Evolutionary conservation across 1,284 basidiomycete genomes (phyloP).

Genomic region (Melampsora larici-populina): DNA sequence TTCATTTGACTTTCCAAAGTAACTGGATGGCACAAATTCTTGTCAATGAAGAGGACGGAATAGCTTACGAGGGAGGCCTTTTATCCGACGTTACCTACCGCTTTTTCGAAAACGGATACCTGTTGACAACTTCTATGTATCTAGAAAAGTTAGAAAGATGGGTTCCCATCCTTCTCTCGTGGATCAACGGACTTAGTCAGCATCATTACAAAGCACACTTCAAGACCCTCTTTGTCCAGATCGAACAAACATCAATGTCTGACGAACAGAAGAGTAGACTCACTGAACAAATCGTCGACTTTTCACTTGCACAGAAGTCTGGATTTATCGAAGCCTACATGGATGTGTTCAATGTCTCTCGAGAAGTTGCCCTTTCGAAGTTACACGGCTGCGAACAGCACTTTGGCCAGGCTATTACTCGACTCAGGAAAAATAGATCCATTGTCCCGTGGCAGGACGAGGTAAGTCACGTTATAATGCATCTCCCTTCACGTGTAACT

Average conservation of each 20-base stretch:
- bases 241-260: not conserved
- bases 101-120: too few species aligned
- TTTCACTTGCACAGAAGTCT: too few species aligned
- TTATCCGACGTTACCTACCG: too few species aligned
- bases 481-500: too few species aligned
- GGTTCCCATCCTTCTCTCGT: constrained; percentile 7
- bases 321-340: not conserved
- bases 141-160: not conserved
- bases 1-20: not conserved
- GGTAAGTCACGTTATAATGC: not conserved
- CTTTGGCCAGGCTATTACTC: not conserved
- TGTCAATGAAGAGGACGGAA: not conserved
- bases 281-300: not conserved
- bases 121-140: constrained; percentile 1
- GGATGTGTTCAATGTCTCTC: not conserved
- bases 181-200: not conserved
- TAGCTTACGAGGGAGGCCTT: not conserved
- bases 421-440: not conserved
- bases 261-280: not conserved
- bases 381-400: constrained; percentile 8
- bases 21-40: not conserved
- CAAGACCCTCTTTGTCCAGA: not conserved
- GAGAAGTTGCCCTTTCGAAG: not conserved
- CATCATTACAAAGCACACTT: not conserved
- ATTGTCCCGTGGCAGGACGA: not conserved